These are phyloP conservation scores for Exophiala mesophila DNA, from an alignment of 2,329 filamentous ascomycete genomes.

Conservation along the genomic window DNA sequence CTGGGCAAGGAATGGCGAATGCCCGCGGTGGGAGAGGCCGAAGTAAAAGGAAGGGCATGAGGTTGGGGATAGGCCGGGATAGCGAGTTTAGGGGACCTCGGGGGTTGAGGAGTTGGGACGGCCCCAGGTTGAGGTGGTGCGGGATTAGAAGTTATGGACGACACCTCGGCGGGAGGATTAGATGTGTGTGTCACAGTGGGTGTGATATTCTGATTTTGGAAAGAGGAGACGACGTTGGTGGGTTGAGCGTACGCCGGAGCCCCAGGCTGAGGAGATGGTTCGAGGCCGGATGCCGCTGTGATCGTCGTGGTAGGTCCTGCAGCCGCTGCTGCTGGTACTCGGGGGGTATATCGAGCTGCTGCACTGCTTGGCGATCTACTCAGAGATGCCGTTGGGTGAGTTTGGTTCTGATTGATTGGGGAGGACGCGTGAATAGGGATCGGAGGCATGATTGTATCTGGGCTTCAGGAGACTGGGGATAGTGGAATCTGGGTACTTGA, in stretches of 20 bases:
- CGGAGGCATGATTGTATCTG: too few species aligned
- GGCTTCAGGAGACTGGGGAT: too few species aligned
- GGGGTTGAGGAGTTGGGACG: slow-evolving; percentile 5
- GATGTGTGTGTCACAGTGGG: slow-evolving; percentile 10
- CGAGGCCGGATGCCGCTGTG: too few species aligned
- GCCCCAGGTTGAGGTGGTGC: slow-evolving; percentile 17
- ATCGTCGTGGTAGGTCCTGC: neutral
- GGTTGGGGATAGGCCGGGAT: neutral
- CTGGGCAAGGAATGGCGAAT: slow-evolving; percentile 8
- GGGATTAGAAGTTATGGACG: slow-evolving; percentile 11
- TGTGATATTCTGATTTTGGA: slow-evolving; percentile 14
- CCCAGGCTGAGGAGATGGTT: slow-evolving; percentile 14
- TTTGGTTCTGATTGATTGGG: slow-evolving; percentile 22
- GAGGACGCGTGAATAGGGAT: slow-evolving; percentile 23
- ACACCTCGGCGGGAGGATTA: too few species aligned
- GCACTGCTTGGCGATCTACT: slow-evolving; percentile 16
- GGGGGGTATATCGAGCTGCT: slow-evolving; percentile 16
- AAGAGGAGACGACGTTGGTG: slow-evolving; percentile 15
- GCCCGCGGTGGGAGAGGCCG: too few species aligned
- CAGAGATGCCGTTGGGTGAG: slow-evolving; percentile 9
- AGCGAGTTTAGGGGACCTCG: neutral
- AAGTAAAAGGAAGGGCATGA: too few species aligned
- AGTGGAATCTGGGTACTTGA: too few species aligned
- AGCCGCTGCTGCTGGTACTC: slow-evolving; percentile 7
- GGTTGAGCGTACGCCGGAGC: slow-evolving; percentile 17